phyloP scores from a whole-genome alignment of 306 rosid genomes.

The Potentilla sterilis region DNA sequence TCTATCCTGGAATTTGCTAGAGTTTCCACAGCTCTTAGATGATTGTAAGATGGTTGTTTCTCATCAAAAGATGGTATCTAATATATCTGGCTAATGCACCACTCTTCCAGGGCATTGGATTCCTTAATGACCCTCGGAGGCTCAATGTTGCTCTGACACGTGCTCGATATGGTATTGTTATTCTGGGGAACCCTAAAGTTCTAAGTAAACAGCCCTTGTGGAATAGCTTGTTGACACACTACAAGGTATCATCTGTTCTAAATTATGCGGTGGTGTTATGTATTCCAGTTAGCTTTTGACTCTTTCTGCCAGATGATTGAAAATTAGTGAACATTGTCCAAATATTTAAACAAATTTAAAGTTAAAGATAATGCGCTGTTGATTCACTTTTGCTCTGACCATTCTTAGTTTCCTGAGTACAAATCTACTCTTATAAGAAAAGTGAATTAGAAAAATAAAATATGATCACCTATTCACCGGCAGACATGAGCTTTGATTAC shows the following conservation, averaged over 20 bases:
- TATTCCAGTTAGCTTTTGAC: neutral
- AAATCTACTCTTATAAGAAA: neutral
- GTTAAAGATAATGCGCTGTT: neutral
- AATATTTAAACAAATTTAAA: neutral
- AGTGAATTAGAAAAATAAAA: too few relatives aligned
- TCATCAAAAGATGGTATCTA: neutral
- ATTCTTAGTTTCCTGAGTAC: neutral
- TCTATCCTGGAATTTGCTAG: neutral
- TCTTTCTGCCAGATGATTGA: neutral
- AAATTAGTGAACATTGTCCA: neutral
- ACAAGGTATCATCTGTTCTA: constrained; percentile 58
- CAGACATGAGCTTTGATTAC: neutral
- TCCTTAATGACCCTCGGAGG: constrained; percentile 94
- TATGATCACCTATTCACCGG: neutral
- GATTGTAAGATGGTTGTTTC: neutral
- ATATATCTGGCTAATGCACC: constrained; percentile 24
- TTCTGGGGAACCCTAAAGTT: constrained; percentile 98
- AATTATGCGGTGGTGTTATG: neutral
- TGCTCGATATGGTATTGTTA: constrained; percentile 97
- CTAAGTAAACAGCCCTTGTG: constrained; percentile 96
- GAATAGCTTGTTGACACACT: constrained; percentile 95
- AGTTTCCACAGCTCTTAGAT: neutral
- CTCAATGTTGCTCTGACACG: constrained; percentile 98
- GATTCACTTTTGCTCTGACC: neutral
- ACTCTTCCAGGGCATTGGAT: constrained; percentile 83